Base-by-base conservation (phyloP, 208 protist species). In the Naegleria fowleri region DNA sequence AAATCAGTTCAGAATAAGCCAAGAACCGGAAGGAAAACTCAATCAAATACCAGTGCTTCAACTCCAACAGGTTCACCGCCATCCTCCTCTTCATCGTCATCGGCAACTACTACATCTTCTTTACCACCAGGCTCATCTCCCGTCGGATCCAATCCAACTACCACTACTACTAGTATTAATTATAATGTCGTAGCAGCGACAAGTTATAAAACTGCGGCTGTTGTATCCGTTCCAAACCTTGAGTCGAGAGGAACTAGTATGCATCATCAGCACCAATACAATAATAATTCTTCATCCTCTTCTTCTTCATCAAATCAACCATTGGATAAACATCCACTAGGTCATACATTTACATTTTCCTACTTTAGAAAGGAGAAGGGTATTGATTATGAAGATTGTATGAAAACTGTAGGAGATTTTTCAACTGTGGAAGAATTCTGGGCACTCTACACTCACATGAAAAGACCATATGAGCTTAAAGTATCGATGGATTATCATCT, bases 401-500 rank as follows among this genome's bases (percentile, higher is more conserved):
- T 86, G 55, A 58, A 79, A 91, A 89, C 58, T 33, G 41, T 89
- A 75, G 86, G 86, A 3, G 51, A 59, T 75, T 89, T 89, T 89
- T 19, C 6, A 58, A 89, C 86, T 41, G 86, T 88, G 7, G 95
- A 96, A 76, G 93, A 93, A n/a, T 96, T 96, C 88, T 96, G 95
- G 95, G 86, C 43, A 79, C 91, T 93, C 86, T 96, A 96, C 86
- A 93, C 90, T 83, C 93, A 95, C 86, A 91, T 96, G 58, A 87
- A 91, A 41, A 85, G 93, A 90, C 95, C 95, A 22, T 91, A 95
- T 83, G 94, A 96, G 88, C 41, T 96, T 16, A 89, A 91, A 59
- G 89, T 90, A n/a, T 90, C 83, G 3, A 93, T 87, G 48, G 94
- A 96, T 92, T 96, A 94, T 90, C 94, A 96, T 90, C 88, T 96